Percentiles rank a stretch among this genome's conserved stretches.
Conservation (phyloP, 1,284 basidiomycete genomes). For the Leucoagaricus sp. region DNA sequence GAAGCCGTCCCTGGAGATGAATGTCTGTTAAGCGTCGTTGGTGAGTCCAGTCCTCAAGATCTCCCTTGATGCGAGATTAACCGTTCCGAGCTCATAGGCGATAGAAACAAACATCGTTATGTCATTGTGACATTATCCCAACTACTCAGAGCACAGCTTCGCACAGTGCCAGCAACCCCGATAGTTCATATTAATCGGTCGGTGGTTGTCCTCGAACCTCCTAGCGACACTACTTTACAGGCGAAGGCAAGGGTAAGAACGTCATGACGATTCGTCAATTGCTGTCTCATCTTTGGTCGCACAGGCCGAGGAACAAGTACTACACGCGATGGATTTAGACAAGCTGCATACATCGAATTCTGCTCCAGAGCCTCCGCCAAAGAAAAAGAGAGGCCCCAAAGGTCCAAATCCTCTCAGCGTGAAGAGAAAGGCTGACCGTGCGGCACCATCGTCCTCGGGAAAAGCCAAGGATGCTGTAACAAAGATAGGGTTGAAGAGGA, state of each 20-base stretch:
- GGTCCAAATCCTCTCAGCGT: constrained; percentile 92
- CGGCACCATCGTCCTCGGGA: no score
- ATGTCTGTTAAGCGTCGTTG: constrained; percentile 84
- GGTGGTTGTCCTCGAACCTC: constrained; percentile 89
- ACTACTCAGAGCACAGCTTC: constrained; percentile 63
- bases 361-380: constrained; percentile 32
- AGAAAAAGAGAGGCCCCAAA: constrained; percentile 75
- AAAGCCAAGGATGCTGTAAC: no score
- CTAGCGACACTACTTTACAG: constrained; percentile 72
- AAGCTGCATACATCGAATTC: constrained; percentile 37
- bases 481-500: constrained; percentile 10
- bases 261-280: neutral
- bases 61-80: neutral
- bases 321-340: constrained; percentile 50
- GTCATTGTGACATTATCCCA: constrained; percentile 81
- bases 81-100: constrained; percentile 47
- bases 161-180: constrained; percentile 79
- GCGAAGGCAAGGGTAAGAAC: constrained; percentile 63
- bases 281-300: constrained; percentile 1
- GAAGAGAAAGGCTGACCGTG: constrained; percentile 66
- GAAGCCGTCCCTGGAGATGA: constrained; percentile 80
- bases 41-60: constrained; percentile 43
- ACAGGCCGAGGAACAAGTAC: constrained; percentile 58
- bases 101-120: constrained; percentile 90
- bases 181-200: constrained; percentile 88